Percentiles rank a stretch among this genome's conserved stretches.
phyloP scores from a whole-genome alignment of 208 protist genomes.

The Endotrypanum monterogeii region DNA sequence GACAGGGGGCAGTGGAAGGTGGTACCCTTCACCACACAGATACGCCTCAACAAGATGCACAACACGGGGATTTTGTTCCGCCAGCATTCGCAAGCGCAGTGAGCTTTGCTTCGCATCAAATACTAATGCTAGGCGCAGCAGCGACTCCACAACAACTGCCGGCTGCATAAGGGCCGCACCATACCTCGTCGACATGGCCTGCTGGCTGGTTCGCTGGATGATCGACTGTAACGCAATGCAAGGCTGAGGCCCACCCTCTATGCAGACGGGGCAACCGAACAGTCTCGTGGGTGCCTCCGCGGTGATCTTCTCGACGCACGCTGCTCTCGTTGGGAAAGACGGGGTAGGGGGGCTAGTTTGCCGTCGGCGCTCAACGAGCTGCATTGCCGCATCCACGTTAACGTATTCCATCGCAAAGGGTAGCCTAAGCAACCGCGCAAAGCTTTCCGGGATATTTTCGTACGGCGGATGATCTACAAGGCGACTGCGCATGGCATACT shows the following conservation, averaged over 20 bases:
- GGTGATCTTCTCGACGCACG: background rate
- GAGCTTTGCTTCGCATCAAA: conserved; percentile 86
- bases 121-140: conserved; percentile 70
- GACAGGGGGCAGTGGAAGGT: conserved; percentile 70
- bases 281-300: conserved; percentile 13
- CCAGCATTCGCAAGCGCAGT: conserved; percentile 70
- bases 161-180: conserved; percentile 67
- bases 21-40: conserved; percentile 85
- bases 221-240: conserved; percentile 40
- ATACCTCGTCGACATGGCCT: conserved; percentile 40
- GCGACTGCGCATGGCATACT: conserved; percentile 26
- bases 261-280: conserved; percentile 41
- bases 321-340: background rate
- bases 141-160: conserved; percentile 60
- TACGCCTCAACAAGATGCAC: conserved; percentile 61
- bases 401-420: conserved; percentile 57
- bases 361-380: conserved; percentile 31
- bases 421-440: conserved; percentile 36
- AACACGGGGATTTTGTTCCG: conserved; percentile 61
- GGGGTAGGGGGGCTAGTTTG: background rate
- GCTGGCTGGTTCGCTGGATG: conserved; percentile 32
- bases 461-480: conserved; percentile 54
- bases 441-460: conserved; percentile 39
- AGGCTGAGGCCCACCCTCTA: conserved; percentile 34
- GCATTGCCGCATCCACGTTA: conserved; percentile 47